These are phyloP conservation scores for Aegilops tauschii DNA, from an alignment of 176 grass and related monocot genomes.

Conservation along the genomic window DNA sequence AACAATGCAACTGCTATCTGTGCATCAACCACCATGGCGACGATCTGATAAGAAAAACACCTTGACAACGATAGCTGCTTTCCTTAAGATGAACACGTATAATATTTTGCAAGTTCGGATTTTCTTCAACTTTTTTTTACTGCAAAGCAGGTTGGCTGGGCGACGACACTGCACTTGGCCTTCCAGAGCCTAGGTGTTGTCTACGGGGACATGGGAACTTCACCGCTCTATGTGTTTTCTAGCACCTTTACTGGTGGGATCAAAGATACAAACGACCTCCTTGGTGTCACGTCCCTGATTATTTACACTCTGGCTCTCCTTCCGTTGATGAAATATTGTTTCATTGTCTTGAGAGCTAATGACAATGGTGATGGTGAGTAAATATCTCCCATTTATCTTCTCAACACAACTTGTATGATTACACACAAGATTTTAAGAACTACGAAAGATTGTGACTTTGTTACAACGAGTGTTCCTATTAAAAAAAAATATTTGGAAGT, in stretches of 20 bases:
- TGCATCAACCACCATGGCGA: too few relatives aligned
- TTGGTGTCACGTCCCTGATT: constrained; percentile 63
- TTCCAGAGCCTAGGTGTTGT: constrained; percentile 75
- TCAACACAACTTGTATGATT: not conserved
- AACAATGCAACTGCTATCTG: too few relatives aligned
- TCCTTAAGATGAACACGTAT: too few relatives aligned
- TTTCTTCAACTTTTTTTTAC: not conserved
- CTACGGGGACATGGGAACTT: constrained; percentile 71
- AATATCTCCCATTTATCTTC: constrained; percentile 27
- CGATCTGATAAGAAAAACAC: too few relatives aligned
- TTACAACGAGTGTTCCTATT: not conserved
- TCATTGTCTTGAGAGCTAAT: constrained; percentile 63
- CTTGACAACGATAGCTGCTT: too few relatives aligned
- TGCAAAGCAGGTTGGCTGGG: constrained; percentile 50
- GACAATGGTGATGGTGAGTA: constrained; percentile 69
- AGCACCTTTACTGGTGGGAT: constrained; percentile 65
- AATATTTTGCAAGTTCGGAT: too few relatives aligned
- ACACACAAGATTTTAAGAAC: not conserved
- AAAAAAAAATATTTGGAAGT: not conserved
- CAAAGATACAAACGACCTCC: constrained; percentile 45
- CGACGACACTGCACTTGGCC: constrained; percentile 47
- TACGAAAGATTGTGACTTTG: not conserved
- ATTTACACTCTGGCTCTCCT: constrained; percentile 66
- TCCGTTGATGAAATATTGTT: constrained; percentile 59
- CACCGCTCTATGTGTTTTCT: constrained; percentile 66